Evolutionary conservation across 257 asterid genomes (phyloP).

Genomic region (Lithospermum erythrorhizon): DNA sequence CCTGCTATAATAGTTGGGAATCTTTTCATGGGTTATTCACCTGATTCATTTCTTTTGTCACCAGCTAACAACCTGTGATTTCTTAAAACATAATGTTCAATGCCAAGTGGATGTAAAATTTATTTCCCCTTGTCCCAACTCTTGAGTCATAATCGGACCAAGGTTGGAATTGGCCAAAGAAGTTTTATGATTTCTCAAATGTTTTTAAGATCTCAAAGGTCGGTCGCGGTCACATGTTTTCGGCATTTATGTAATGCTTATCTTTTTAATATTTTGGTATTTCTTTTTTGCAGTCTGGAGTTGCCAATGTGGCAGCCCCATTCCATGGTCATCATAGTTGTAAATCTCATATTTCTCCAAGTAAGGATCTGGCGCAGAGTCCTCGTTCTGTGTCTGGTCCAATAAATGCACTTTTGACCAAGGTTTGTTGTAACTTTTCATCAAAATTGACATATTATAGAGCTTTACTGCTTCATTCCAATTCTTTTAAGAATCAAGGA

Average conservation of each 20-base stretch:
- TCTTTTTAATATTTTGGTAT: background rate
- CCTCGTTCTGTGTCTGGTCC: slow-evolving; percentile 37
- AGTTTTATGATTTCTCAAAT: background rate
- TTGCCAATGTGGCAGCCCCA: slow-evolving; percentile 22
- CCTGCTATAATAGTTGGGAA: background rate
- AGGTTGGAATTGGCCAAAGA: background rate
- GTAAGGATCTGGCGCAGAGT: slow-evolving; percentile 25
- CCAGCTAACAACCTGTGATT: background rate
- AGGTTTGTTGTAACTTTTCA: slow-evolving; percentile 24
- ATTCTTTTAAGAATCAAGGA: background rate
- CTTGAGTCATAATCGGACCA: background rate
- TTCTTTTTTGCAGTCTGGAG: slow-evolving; percentile 24
- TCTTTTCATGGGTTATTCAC: background rate
- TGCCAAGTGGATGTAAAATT: background rate
- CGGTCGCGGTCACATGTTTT: background rate
- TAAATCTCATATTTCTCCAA: slow-evolving; percentile 17
- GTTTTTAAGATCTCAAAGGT: background rate
- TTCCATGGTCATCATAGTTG: slow-evolving; percentile 26
- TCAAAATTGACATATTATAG: background rate
- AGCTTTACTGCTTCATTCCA: background rate
- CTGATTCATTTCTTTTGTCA: background rate
- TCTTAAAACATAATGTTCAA: background rate
- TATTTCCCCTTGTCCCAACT: background rate
- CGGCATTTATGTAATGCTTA: background rate
- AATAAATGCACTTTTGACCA: slow-evolving; percentile 24